Percentiles rank a stretch among this genome's conserved stretches.
Evolutionary conservation across 768 basidiomycete genomes (phyloP).

Genomic region (Amanita inopinata): DNA sequence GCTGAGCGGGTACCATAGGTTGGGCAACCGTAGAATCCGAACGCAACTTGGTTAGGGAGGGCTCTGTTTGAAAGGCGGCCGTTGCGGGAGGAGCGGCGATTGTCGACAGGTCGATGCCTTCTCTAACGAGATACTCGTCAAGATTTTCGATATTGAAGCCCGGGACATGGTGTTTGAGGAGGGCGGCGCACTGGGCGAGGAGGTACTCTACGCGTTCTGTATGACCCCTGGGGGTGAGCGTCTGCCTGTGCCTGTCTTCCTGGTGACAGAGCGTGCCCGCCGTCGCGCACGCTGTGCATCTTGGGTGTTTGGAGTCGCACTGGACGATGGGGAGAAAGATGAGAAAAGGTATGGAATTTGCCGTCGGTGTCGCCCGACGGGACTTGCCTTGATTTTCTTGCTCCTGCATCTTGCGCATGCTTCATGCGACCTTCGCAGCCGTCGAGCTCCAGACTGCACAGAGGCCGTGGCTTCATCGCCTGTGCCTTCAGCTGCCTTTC

Average conservation of each 20-base stretch:
- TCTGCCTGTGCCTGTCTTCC: conserved; percentile 83
- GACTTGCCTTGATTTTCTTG: conserved; percentile 91
- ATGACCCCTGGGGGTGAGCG: conserved; percentile 75
- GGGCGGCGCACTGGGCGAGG: conserved; percentile 67
- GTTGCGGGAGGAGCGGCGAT: conserved; percentile 18
- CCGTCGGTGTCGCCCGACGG: conserved; percentile 69
- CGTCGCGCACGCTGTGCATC: conserved; percentile 77
- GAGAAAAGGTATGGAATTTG: conserved; percentile 56
- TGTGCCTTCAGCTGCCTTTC: conserved; percentile 42
- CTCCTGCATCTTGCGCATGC: conserved; percentile 89
- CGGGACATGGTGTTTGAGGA: conserved; percentile 65
- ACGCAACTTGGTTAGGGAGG: conserved; percentile 3
- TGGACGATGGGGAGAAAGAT: conserved; percentile 26
- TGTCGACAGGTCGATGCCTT: conserved; percentile 47
- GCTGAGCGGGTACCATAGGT: conserved; percentile 11
- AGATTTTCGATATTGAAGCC: conserved; percentile 58
- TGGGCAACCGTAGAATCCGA: not conserved
- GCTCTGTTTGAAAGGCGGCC: conserved; percentile 25
- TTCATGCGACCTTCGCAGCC: conserved; percentile 82
- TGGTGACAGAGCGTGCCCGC: conserved; percentile 77
- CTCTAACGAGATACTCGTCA: conserved; percentile 53
- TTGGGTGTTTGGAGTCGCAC: conserved; percentile 88
- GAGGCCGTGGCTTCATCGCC: conserved; percentile 40
- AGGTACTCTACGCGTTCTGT: conserved; percentile 76
- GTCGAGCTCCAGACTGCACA: conserved; percentile 59